Base-by-base conservation (phyloP, 352 stramenopile species). In the Pythium biforme region DNA sequence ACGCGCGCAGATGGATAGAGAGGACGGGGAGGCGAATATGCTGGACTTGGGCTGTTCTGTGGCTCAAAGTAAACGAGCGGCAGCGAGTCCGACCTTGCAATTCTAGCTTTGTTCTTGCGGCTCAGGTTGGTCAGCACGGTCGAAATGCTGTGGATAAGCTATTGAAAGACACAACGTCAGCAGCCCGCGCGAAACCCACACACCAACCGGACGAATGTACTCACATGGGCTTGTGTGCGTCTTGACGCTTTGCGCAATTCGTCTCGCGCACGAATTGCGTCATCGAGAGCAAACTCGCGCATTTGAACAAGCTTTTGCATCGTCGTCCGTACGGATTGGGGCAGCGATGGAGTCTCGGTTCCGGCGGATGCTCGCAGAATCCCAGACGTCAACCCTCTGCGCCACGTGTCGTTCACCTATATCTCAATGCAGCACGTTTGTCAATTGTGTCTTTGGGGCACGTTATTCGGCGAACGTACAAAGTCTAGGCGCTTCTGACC, bases 61-160 rank as follows among this genome's bases (percentile, higher is more conserved):
- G 47, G 59, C 25, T 56, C 61, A 22, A 49, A 7, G 17, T 48
- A 43, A n/a, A 60, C 70, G 50, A 48, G 55, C 8, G 12, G 71
- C 20, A 56, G 33, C 37, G 49, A 47, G 27, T 40, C 68, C 41
- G 23, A 53, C 52, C n/a, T 50, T 31, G 3, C 53, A 4, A 71
- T 40, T 0, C 58, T 58, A 3, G 34, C 27, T 37, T 72, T 81
- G 40, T 63, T 58, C 53, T 76, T 76, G 29, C 64, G 63, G 43
- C 65, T 85, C 40, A 89, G 54, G 49, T 59, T 85, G 1, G 71
- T 73, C 17, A 89, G 48, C 41, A 89, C 73, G 25, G 76, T 79
- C 19, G 77, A 70, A 5, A 86, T 75, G 14, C 64, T 72, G 39
- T 83, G 66, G 19, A 90, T 84, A 14, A 90, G 66, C 81, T 88